A percentile compares a stretch with the other conserved stretches of the same genome.
Evolutionary conservation across 2,329 filamentous ascomycete genomes (phyloP).

Genomic region (Fusarium sacchari): DNA sequence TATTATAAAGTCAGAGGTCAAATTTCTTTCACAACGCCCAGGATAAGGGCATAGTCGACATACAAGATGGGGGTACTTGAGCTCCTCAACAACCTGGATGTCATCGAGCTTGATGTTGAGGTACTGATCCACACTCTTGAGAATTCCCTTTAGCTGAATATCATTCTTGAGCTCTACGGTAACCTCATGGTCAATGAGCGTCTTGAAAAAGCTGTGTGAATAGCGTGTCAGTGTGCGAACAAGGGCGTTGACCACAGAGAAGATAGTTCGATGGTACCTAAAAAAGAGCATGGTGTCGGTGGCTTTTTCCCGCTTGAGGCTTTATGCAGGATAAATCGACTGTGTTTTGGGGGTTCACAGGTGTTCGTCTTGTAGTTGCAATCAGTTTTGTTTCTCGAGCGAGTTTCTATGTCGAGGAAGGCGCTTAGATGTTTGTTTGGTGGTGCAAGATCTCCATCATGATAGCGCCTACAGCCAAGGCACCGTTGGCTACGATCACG

Average conservation of each 20-base stretch:
- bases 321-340: not conserved
- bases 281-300: conserved; percentile 57
- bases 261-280: conserved; percentile 47
- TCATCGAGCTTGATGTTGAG: conserved; percentile 99
- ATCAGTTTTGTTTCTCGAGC: not conserved
- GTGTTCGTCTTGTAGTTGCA: not conserved
- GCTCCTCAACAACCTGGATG: conserved; percentile 89
- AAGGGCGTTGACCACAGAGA: not conserved
- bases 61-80: conserved; percentile 95
- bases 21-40: not conserved
- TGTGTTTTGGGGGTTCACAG: fast-evolving
- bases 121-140: conserved; percentile 99
- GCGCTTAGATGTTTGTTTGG: conserved; percentile 27
- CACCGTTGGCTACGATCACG: conserved; percentile 12
- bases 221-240: not conserved
- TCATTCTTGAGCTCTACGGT: conserved; percentile 99
- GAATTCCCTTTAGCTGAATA: conserved; percentile 92
- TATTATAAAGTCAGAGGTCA: not conserved
- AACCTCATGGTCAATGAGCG: conserved; percentile 95
- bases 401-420: not conserved
- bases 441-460: conserved; percentile 35
- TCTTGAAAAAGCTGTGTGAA: conserved; percentile 89
- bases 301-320: not conserved
- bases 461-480: conserved; percentile 23
- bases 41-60: conserved; percentile 35